Base-by-base conservation (phyloP, 2,329 filamentous ascomycete genomes). In the Ceratocystis diversiconidia region DNA sequence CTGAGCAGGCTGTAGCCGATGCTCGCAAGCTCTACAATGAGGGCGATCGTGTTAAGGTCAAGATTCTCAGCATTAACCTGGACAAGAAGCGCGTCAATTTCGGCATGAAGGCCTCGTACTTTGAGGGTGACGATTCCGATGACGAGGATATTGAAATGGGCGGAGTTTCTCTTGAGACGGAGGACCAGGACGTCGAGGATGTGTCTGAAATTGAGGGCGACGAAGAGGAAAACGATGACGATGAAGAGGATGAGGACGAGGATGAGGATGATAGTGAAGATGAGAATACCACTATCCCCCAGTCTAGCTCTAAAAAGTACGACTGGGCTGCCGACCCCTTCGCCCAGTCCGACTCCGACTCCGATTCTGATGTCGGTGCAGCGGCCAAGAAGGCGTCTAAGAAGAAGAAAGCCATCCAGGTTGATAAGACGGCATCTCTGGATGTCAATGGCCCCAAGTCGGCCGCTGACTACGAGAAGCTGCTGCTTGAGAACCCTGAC, bases 1-100 rank as follows among this genome's bases (percentile, higher is more conserved):
- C 94, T 0, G 90, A 96, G 70, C 86, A 87, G 70, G 78, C 82
- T 4, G 85, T 96, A 28, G 82, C 88, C 63, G 89, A 97, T 76
- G 89, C 92, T n/a, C 85, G 84, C 69, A 92, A 91, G 72, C 80
- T 99, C 50, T 97, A 96, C 75, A 88, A 85, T 68, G 89, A 91
- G 72, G 94, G 92, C 12, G 94, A 99, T 75, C 78, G 80, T n/a
- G 94, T 99, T 69, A 97, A 97, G 78, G 92, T 92, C 15, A 88
- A 89, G 73, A 81, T 99, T 17, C 75, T 97, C 62, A 88, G 87
- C 71, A 79, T 99, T 61, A 87, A 97, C 70, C 71, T 77, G 3
- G 80, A 86, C 70, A 88, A 88, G 74, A 86, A 86, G 73, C 86
- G 88, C 71, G 87, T 99, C 70, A 95, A 84, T 70, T 90, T 99